Base-by-base conservation (phyloP, 2,329 filamentous ascomycete species). In the Parastagonospora avenae region DNA sequence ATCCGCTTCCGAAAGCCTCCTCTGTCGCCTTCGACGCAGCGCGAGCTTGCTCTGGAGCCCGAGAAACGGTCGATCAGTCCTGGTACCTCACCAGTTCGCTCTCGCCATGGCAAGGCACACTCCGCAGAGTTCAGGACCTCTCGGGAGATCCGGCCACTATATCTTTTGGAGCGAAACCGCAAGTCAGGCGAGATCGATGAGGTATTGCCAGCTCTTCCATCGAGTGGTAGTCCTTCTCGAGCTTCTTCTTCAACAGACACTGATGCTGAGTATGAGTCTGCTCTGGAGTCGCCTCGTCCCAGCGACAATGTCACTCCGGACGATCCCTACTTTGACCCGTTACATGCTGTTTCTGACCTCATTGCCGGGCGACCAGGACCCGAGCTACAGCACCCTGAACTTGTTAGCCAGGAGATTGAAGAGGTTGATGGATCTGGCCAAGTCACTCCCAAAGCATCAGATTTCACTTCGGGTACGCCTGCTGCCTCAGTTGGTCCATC, bases 101-200 rank as follows among this genome's bases (percentile, higher is more conserved):
- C 68, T 12, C 75, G 78, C 29, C 77, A 80, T 54, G 70, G 72
- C 39, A 78, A 81, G 31, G 73, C 77, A 1, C 75, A 73, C 45
- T 84, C 81, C 1, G 75, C 76, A 4, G 80, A 84, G 54, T 83
- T 83, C 65, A 79, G 75, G 52, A 74, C 73, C 38, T 83, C 75
- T 57, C 81, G 80, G 14, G 91, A 94, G 67, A 87, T 92, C 64
- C 87, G 89, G 60, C 92, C 92, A 0, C 77, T 97, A 8, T 93
- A 90, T 73, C 85, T 96, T 16, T 84, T 96, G 6, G 90, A 95
- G 71, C 85, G 80, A 28, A 83, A 72, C 38, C 59, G 70, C 16
- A 73, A 74, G 47, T 59, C 65, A 15, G 54, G 62, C 16, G 68
- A 71, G 31, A 46, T 67, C 11, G 63, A 66, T 4, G 73, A 79